Conservation (phyloP, 257 asterid genomes). For the Misopates orontium region DNA sequence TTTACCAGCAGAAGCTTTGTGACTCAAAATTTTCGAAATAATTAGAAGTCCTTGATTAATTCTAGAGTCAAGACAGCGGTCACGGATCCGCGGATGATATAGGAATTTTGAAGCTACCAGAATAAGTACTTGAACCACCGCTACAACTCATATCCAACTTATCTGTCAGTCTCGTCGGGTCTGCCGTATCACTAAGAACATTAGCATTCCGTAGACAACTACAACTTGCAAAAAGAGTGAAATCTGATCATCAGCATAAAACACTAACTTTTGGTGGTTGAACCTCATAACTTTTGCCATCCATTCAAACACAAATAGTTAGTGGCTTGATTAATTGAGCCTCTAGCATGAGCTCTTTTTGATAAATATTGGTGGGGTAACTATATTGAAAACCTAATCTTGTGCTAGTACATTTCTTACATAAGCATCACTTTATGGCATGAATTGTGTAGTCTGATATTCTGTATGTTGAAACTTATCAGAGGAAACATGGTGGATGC, state of each 20-base stretch:
- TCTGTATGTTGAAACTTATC: constrained; percentile 29
- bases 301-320: constrained; percentile 1
- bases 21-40: background rate
- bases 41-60: background rate
- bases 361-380: background rate
- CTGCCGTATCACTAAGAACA: background rate
- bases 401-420: background rate
- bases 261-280: constrained; percentile 19
- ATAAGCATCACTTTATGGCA: background rate
- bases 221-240: constrained; percentile 15
- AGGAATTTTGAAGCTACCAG: background rate
- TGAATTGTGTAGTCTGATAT: constrained; percentile 22
- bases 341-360: constrained; percentile 18
- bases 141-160: background rate
- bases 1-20: background rate
- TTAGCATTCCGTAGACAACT: background rate
- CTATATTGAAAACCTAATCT: constrained; percentile 7
- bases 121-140: background rate
- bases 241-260: constrained; percentile 4
- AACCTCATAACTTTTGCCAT: constrained; percentile 2
- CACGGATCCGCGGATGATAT: background rate
- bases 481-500: constrained; percentile 99
- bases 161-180: too few species aligned
- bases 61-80: background rate
- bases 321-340: constrained; percentile 19